Conservation (phyloP, 257 asterid genomes). For the Capsicum pubescens region DNA sequence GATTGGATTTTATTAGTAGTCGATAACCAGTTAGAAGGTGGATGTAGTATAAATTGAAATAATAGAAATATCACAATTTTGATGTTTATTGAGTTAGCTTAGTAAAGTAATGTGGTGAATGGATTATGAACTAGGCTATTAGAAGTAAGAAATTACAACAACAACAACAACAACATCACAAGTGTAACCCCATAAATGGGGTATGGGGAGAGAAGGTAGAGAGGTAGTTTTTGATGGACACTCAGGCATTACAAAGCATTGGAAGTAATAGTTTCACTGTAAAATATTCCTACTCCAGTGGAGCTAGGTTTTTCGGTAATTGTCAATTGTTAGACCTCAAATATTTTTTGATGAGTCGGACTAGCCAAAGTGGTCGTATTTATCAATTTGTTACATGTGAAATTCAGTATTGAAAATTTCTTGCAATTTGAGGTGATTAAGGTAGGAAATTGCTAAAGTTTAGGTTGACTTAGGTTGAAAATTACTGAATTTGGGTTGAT, state of each 20-base stretch:
- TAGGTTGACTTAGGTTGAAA: too few relatives aligned
- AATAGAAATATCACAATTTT: not conserved
- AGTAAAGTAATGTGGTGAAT: not conserved
- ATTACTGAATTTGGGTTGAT: too few relatives aligned
- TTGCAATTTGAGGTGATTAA: not conserved
- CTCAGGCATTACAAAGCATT: too few relatives aligned
- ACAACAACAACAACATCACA: too few relatives aligned
- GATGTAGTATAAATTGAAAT: not conserved
- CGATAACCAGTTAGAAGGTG: not conserved
- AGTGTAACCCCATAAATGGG: too few relatives aligned
- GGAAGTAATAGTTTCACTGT: not conserved
- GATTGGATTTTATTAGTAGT: not conserved
- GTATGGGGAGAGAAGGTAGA: too few relatives aligned
- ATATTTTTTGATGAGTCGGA: not conserved
- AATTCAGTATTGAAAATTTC: not conserved
- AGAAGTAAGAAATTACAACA: not conserved
- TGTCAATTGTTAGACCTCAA: not conserved
- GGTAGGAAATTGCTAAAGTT: too few relatives aligned
- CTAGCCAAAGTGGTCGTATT: not conserved
- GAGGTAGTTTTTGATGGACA: too few relatives aligned
- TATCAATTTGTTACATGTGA: not conserved
- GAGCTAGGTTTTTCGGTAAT: not conserved
- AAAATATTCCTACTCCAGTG: not conserved
- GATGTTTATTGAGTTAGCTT: not conserved
- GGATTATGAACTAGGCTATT: not conserved